These are phyloP conservation scores for Ophiocordyceps camponoti-saundersi DNA, from an alignment of 2,329 filamentous ascomycete genomes.

Conservation along the genomic window DNA sequence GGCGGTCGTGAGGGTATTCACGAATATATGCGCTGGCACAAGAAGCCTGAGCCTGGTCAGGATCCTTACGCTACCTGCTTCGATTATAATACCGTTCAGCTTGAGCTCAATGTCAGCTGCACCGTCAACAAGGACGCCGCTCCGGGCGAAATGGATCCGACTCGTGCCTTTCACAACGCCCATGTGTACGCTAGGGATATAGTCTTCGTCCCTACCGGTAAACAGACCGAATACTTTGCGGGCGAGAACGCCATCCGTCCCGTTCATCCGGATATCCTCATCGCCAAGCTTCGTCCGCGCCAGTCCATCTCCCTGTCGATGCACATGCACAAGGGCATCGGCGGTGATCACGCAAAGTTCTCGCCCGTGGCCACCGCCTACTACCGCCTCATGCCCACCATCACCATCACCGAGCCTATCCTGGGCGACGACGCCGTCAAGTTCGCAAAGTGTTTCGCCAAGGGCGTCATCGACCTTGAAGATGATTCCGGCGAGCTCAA, in stretches of 20 bases:
- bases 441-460: conserved; percentile 77
- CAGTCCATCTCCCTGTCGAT: conserved; percentile 76
- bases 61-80: conserved; percentile 41
- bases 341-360: conserved; percentile 91
- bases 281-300: conserved; percentile 83
- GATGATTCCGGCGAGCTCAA: conserved; percentile 63
- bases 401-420: conserved; percentile 71
- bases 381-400: conserved; percentile 79
- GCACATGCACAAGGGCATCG: conserved; percentile 90
- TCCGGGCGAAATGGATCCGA: conserved; percentile 60
- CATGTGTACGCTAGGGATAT: conserved; percentile 70
- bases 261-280: conserved; percentile 79
- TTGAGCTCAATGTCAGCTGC: conserved; percentile 66
- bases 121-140: conserved; percentile 59
- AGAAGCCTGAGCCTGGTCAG: conserved; percentile 48
- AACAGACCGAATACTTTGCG: conserved; percentile 52
- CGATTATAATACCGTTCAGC: conserved; percentile 77
- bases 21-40: conserved; percentile 68
- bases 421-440: conserved; percentile 74
- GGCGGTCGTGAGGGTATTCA: conserved; percentile 60
- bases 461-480: conserved; percentile 71
- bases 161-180: conserved; percentile 71
- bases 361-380: conserved; percentile 89
- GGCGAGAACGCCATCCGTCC: conserved; percentile 54
- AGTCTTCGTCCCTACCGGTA: conserved; percentile 57